phyloP scores from a whole-genome alignment of 495 filamentous ascomycete genomes.

The Viridothelium virens region DNA sequence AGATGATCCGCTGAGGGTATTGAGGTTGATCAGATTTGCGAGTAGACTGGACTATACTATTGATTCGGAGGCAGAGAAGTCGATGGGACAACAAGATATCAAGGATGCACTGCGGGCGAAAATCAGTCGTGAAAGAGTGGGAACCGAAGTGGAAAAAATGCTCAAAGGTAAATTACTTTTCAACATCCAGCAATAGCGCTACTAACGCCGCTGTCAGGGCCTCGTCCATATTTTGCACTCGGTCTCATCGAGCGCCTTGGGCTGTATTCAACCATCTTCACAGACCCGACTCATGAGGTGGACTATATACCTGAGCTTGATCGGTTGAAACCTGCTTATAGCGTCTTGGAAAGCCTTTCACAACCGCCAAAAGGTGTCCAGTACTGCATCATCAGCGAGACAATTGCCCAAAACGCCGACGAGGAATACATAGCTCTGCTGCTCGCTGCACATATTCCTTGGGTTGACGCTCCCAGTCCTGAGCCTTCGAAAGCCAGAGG shows the following conservation, averaged over 20 bases:
- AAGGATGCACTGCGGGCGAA: slow-evolving; percentile 71
- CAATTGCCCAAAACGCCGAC: slow-evolving; percentile 52
- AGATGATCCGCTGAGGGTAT: slow-evolving; percentile 87
- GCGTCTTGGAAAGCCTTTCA: neutral
- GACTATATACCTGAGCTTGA: slow-evolving; percentile 26
- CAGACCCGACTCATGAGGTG: slow-evolving; percentile 45
- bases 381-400: slow-evolving; percentile 24
- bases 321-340: slow-evolving; percentile 45
- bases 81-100: slow-evolving; percentile 71
- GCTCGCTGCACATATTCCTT: slow-evolving; percentile 67
- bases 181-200: slow-evolving; percentile 8
- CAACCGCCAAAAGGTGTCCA: neutral
- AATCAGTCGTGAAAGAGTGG: slow-evolving; percentile 84
- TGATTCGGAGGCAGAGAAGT: slow-evolving; percentile 53
- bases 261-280: slow-evolving; percentile 77
- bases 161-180: slow-evolving; percentile 50
- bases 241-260: slow-evolving; percentile 63
- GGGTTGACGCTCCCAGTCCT: slow-evolving; percentile 51
- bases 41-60: slow-evolving; percentile 75
- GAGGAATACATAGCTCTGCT: slow-evolving; percentile 67
- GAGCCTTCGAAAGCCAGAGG: slow-evolving; percentile 36
- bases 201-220: slow-evolving; percentile 40
- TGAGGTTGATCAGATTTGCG: slow-evolving; percentile 83
- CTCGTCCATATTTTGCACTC: slow-evolving; percentile 60
- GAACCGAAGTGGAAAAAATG: slow-evolving; percentile 83